Percentiles rank a stretch among this genome's conserved stretches.
These are phyloP conservation scores for Lachancea sp. DNA, from an alignment of 805 yeast species.

Conservation along the genomic window DNA sequence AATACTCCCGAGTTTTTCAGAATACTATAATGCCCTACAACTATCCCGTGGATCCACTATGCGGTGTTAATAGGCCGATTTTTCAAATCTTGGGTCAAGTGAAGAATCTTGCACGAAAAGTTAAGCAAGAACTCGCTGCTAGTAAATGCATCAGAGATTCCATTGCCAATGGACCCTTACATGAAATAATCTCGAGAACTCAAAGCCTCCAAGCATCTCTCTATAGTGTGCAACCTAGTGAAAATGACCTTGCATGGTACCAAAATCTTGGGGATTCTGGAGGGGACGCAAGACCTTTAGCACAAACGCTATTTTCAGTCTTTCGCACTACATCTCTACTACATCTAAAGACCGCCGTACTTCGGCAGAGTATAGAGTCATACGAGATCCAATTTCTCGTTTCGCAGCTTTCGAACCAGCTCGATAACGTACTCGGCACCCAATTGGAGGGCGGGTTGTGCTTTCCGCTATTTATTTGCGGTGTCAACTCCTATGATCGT, in stretches of 20 bases:
- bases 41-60: slow-evolving; percentile 51
- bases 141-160: background rate
- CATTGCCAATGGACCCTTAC: slow-evolving; percentile 14
- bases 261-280: slow-evolving; percentile 21
- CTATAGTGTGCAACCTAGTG: slow-evolving; percentile 14
- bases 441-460: slow-evolving; percentile 65
- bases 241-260: slow-evolving; percentile 14
- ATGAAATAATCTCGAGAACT: slow-evolving; percentile 15
- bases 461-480: slow-evolving; percentile 75
- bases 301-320: slow-evolving; percentile 63
- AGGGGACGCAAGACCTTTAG: slow-evolving; percentile 52
- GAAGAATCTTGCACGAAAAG: slow-evolving; percentile 49
- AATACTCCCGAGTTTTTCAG: slow-evolving; percentile 49
- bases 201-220: slow-evolving; percentile 13
- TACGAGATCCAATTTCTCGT: slow-evolving; percentile 57
- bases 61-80: slow-evolving; percentile 67
- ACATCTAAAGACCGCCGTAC: slow-evolving; percentile 59
- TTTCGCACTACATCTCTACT: slow-evolving; percentile 64
- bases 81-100: slow-evolving; percentile 63
- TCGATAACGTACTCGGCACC: slow-evolving; percentile 58
- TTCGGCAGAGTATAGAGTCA: slow-evolving; percentile 31
- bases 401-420: slow-evolving; percentile 46
- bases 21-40: background rate
- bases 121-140: slow-evolving; percentile 33
- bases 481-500: slow-evolving; percentile 54